These are phyloP conservation scores for Porphyrellus cyaneotinctus DNA, from an alignment of 768 basidiomycete genomes.

Conservation along the genomic window DNA sequence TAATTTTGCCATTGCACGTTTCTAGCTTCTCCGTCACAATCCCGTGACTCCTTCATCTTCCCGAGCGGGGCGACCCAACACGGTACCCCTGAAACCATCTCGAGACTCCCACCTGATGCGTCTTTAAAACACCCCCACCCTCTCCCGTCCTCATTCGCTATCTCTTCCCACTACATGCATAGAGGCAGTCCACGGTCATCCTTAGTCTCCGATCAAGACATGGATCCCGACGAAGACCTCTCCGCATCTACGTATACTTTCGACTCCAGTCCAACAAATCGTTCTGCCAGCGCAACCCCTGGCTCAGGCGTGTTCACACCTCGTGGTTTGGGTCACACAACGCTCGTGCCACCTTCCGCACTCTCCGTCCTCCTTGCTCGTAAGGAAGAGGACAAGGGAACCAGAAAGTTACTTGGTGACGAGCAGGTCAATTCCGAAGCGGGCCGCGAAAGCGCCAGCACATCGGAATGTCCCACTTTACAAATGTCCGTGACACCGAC, in stretches of 20 bases:
- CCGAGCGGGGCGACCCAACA: constrained; percentile 26
- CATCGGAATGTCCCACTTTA: constrained; percentile 8
- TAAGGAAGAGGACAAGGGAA: constrained; percentile 7
- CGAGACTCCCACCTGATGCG: constrained; percentile 6
- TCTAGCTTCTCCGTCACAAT: constrained; percentile 21
- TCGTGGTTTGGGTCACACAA: constrained; percentile 20
- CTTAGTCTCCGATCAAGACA: constrained; percentile 19
- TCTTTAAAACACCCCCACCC: constrained; percentile 17
- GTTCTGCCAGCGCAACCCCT: neutral
- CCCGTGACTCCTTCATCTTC: constrained; percentile 40
- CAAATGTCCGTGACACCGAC: constrained; percentile 20
- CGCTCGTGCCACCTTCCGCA: constrained; percentile 28
- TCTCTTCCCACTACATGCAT: constrained; percentile 18
- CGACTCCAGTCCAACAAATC: constrained; percentile 15
- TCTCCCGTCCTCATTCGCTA: constrained; percentile 24
- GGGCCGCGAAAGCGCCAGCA: neutral
- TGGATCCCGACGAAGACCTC: constrained; percentile 26
- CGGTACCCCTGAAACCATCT: constrained; percentile 24
- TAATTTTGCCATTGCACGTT: constrained; percentile 23
- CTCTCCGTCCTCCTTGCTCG: constrained; percentile 36
- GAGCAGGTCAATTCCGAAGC: neutral
- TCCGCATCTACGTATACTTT: constrained; percentile 29
- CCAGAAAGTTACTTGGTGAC: neutral
- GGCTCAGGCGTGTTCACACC: constrained; percentile 19
- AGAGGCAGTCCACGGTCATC: constrained; percentile 26